Conservation (phyloP, 2,329 filamentous ascomycete species). For the Talaromyces sp. region DNA sequence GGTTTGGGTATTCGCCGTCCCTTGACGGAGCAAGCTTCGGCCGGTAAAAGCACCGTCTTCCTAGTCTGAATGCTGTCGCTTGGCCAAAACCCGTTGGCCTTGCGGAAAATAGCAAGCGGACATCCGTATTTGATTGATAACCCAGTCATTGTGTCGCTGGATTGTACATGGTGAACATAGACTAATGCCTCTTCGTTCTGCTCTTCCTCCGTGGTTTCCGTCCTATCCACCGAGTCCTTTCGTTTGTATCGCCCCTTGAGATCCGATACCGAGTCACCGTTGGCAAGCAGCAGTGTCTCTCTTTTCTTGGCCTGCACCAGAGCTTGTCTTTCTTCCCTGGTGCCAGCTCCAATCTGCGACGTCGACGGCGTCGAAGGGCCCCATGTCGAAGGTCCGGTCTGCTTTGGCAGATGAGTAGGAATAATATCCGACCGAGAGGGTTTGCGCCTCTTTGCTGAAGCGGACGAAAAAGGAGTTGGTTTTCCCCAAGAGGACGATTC, state of each 20-base stretch:
- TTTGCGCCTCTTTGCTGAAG: constrained; percentile 28
- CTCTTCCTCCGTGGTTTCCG: constrained; percentile 33
- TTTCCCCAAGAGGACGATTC: constrained; percentile 25
- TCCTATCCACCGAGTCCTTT: constrained; percentile 38
- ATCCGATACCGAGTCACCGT: constrained; percentile 33
- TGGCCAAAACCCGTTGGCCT: constrained; percentile 90
- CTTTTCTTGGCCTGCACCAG: constrained; percentile 45
- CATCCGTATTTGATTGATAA: constrained; percentile 88
- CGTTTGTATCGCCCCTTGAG: constrained; percentile 39
- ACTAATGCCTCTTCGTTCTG: constrained; percentile 72
- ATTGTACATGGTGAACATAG: constrained; percentile 81
- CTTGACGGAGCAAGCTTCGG: constrained; percentile 82
- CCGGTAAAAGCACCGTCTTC: constrained; percentile 74
- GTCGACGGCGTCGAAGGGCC: constrained; percentile 33
- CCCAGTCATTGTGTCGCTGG: constrained; percentile 82
- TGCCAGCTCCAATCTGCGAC: constrained; percentile 31
- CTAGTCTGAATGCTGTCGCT: constrained; percentile 84
- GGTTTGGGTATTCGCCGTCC: constrained; percentile 53
- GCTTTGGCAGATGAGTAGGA: constrained; percentile 21
- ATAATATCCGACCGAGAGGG: constrained; percentile 30
- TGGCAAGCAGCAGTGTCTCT: constrained; percentile 40
- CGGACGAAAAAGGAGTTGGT: constrained; percentile 20
- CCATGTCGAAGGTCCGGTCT: constrained; percentile 30
- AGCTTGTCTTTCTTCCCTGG: constrained; percentile 41
- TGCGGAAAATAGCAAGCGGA: constrained; percentile 73